Evolutionary conservation across 495 filamentous ascomycete species (phyloP).

Genomic region (Rhizodiscina lignyota): DNA sequence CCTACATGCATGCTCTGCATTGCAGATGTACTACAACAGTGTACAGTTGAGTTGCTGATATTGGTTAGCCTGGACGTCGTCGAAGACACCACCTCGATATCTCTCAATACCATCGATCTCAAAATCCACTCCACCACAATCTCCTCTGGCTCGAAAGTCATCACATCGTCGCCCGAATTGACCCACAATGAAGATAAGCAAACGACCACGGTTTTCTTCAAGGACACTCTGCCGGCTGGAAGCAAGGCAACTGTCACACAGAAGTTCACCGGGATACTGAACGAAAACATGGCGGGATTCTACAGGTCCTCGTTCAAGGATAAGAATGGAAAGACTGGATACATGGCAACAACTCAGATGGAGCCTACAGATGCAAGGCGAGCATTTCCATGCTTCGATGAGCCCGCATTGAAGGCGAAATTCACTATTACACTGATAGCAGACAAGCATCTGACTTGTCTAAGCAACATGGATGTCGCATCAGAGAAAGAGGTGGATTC

Average conservation of each 20-base stretch:
- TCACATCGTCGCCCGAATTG: slow-evolving; percentile 37
- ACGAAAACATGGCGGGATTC: slow-evolving; percentile 73
- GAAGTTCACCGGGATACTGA: slow-evolving; percentile 49
- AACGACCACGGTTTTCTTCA: slow-evolving; percentile 45
- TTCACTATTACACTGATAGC: slow-evolving; percentile 61
- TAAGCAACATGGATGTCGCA: slow-evolving; percentile 69
- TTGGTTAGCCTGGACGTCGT: slow-evolving; percentile 47
- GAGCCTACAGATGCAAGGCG: slow-evolving; percentile 62
- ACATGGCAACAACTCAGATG: slow-evolving; percentile 68
- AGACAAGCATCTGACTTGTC: slow-evolving; percentile 54
- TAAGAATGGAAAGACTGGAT: slow-evolving; percentile 40
- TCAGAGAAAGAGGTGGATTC: slow-evolving; percentile 45
- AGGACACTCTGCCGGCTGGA: slow-evolving; percentile 38
- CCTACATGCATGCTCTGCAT: too few relatives aligned
- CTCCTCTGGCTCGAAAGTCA: slow-evolving; percentile 32
- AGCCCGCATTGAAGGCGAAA: slow-evolving; percentile 56
- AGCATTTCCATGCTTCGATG: slow-evolving; percentile 66
- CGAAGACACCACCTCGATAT: slow-evolving; percentile 72
- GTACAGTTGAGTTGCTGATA: not conserved
- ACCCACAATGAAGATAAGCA: slow-evolving; percentile 47
- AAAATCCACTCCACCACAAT: slow-evolving; percentile 65
- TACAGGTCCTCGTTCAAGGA: slow-evolving; percentile 63
- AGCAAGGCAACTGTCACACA: slow-evolving; percentile 46
- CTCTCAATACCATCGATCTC: slow-evolving; percentile 75
- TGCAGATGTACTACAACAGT: not conserved